Percentiles rank a stretch among this genome's conserved stretches.
Evolutionary conservation across 2,329 filamentous ascomycete genomes (phyloP).

Genomic region (Camptophora hylomeconis): DNA sequence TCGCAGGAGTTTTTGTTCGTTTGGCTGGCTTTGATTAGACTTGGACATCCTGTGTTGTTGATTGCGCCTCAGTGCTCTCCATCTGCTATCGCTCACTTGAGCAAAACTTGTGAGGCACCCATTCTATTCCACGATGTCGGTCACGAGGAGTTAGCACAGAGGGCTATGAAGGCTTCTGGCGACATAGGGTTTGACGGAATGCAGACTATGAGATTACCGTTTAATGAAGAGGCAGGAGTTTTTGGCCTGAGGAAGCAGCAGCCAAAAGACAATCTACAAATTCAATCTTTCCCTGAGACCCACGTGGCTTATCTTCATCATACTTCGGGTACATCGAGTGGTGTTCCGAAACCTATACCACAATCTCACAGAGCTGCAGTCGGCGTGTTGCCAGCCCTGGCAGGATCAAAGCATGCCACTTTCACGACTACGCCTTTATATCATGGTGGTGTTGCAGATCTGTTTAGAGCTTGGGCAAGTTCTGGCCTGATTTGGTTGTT

Average conservation of each 20-base stretch:
- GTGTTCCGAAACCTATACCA: conserved; percentile 49
- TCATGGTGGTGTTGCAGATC: conserved; percentile 51
- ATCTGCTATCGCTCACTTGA: conserved; percentile 40
- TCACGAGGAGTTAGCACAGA: conserved; percentile 9
- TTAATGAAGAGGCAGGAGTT: conserved; percentile 3
- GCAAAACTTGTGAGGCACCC: conserved; percentile 30
- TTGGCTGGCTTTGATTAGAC: conserved; percentile 46
- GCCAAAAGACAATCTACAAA: not conserved
- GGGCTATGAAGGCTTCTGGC: not conserved
- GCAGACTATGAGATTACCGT: conserved; percentile 3
- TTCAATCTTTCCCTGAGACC: conserved; percentile 14
- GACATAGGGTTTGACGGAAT: not conserved
- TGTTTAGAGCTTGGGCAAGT: conserved; percentile 49
- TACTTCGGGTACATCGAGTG: conserved; percentile 52
- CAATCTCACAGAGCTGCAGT: conserved; percentile 45
- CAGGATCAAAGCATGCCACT: conserved; percentile 30
- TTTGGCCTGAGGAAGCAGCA: conserved; percentile 1
- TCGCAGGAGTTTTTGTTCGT: conserved; percentile 44
- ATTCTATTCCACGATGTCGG: conserved; percentile 34
- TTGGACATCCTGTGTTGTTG: conserved; percentile 43
- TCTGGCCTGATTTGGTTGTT: conserved; percentile 50
- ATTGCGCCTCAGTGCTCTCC: conserved; percentile 40
- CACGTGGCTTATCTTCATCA: conserved; percentile 47
- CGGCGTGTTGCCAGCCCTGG: conserved; percentile 40
- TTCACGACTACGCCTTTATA: conserved; percentile 56